Percentiles rank a stretch among this genome's conserved stretches.
Conservation (phyloP, 1,284 basidiomycete species). For the Rhodotorula sp. region DNA sequence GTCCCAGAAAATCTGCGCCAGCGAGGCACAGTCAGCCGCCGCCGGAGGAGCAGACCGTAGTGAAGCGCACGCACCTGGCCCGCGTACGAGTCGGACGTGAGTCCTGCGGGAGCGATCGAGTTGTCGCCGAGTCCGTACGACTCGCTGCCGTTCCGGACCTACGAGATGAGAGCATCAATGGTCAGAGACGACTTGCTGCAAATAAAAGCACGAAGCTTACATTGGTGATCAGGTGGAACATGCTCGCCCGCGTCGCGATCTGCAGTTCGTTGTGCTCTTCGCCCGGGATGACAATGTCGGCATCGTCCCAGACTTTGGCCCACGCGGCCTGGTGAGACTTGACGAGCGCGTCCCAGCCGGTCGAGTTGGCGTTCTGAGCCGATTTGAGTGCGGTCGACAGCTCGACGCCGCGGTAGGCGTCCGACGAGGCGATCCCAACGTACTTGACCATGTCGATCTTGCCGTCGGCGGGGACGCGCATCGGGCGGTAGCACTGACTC, state of each 20-base stretch:
- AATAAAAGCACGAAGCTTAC: neutral
- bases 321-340: slow-evolving; percentile 33
- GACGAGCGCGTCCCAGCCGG: slow-evolving; percentile 35
- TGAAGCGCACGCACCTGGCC: slow-evolving; percentile 19
- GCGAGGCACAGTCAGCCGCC: too few species aligned
- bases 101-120: slow-evolving; percentile 44
- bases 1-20: slow-evolving; percentile 41
- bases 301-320: slow-evolving; percentile 37
- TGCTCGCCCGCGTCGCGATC: slow-evolving; percentile 36
- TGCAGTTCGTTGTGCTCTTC: slow-evolving; percentile 37
- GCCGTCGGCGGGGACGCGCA: slow-evolving; percentile 21
- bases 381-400: slow-evolving; percentile 31
- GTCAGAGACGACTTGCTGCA: neutral
- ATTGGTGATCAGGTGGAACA: slow-evolving; percentile 43
- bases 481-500: slow-evolving; percentile 32
- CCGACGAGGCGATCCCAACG: slow-evolving; percentile 46
- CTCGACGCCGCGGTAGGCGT: slow-evolving; percentile 40
- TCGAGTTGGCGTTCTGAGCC: slow-evolving; percentile 26
- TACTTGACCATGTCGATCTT: slow-evolving; percentile 40
- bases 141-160: slow-evolving; percentile 37
- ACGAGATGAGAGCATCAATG: neutral
- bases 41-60: too few species aligned
- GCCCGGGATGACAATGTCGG: slow-evolving; percentile 42
- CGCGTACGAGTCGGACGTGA: slow-evolving; percentile 43
- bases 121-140: slow-evolving; percentile 42